Percentiles rank a stretch among this genome's conserved stretches.
Evolutionary conservation across 345 rosid genomes (phyloP).

Genomic region (Rhodamnia argentea): DNA sequence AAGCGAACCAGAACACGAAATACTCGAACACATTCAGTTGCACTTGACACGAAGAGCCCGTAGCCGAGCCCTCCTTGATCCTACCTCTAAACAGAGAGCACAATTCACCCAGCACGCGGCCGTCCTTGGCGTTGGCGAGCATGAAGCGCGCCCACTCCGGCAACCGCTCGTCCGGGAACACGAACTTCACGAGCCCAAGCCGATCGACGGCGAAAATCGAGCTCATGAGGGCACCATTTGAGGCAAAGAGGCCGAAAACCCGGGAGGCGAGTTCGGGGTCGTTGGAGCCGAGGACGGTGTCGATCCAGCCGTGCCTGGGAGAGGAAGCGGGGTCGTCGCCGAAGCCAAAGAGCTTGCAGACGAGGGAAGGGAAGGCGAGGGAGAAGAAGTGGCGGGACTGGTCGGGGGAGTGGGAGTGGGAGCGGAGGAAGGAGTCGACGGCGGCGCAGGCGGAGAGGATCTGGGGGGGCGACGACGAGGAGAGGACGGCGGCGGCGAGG

Average conservation of each 20-base stretch:
- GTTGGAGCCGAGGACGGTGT: constrained; percentile 30
- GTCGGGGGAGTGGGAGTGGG: constrained; percentile 60
- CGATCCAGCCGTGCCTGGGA: constrained; percentile 49
- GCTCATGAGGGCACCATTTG: constrained; percentile 43
- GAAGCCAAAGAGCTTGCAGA: constrained; percentile 81
- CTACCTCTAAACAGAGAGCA: constrained; percentile 59
- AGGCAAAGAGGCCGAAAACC: constrained; percentile 51
- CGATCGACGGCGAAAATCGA: constrained; percentile 69
- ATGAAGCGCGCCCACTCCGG: constrained; percentile 65
- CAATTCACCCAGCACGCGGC: constrained; percentile 30
- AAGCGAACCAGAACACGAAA: constrained; percentile 88
- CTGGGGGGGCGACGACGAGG: constrained; percentile 46
- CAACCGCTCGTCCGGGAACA: constrained; percentile 70
- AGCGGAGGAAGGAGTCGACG: constrained; percentile 51
- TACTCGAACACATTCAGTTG: constrained; percentile 75
- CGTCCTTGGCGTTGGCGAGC: constrained; percentile 41
- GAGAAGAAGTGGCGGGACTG: constrained; percentile 94
- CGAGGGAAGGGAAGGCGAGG: constrained; percentile 64
- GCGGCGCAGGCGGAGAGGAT: constrained; percentile 56
- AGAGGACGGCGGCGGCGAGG: constrained; percentile 54
- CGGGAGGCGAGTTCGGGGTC: constrained; percentile 35
- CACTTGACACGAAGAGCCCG: constrained; percentile 45
- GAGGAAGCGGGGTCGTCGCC: constrained; percentile 29
- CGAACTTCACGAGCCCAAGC: constrained; percentile 57
- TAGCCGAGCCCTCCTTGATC: constrained; percentile 40